Evolutionary conservation across 2,329 filamentous ascomycete genomes (phyloP), one percentile per base, ranked within the genome.

Genomic region (Emergomyces orientalis): DNA sequence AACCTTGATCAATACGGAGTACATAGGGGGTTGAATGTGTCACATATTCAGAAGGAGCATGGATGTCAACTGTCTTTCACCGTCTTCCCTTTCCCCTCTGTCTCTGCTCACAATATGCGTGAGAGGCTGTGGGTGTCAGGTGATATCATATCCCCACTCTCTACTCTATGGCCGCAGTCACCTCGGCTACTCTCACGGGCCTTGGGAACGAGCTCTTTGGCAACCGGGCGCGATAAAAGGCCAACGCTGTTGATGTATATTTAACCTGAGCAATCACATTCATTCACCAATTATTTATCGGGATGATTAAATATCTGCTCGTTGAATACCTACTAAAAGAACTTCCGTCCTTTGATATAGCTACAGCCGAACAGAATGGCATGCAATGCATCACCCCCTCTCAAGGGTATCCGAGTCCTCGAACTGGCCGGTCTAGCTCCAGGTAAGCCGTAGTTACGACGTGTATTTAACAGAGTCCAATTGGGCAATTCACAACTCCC

Each of bases 381-480:
- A 61, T 43, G 62, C 8, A 19, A n/a, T 51, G 4, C 45, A 25
- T 9, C 49, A 32, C 58, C 67, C 13, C 69, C 69, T 19, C 65
- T 71, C n/a, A 61, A 65, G 27, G 69, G 69, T 47, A 52, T 71
- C 37, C 69, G 69, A 43, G 69, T 70, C 30, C 64, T 71, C 52
- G 70, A 71, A 58, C 65, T 71, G 17, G 69, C 70, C 30, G 70
- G 70, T 19, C 63, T 71, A 59, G 70, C 70, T 56, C 69, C 70
- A 66, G 69, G 70, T 71, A 63, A 27, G 57, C 39, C 25, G 22
- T 17, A 45, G 1, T 19, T 32, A 25, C 41, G 75, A 73, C 61
- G 34, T 67, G 27, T 63, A 67, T n/a, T 65, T 75, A n/a, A 69
- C 74, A 58, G 67, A 61, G 3, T 69, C 72, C 55, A 63, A 69